Evolutionary conservation across 2,329 filamentous ascomycete species (phyloP).

Genomic region (Neofusicoccum umdonicola): DNA sequence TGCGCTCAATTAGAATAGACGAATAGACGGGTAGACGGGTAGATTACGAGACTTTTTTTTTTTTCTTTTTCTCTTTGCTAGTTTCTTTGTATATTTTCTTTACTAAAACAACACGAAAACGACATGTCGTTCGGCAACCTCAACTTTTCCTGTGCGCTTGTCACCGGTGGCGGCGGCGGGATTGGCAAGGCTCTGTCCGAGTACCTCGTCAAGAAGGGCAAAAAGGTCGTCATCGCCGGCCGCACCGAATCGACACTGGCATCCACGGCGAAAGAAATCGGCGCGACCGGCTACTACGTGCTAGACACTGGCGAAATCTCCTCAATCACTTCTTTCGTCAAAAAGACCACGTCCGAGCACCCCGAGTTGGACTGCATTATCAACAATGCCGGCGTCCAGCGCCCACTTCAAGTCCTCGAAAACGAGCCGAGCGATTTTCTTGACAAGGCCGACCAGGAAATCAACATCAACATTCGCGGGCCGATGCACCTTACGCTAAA

Average conservation of each 20-base stretch:
- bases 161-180: conserved; percentile 49
- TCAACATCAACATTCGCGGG: conserved; percentile 58
- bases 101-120: not conserved
- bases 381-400: conserved; percentile 60
- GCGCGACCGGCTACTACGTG: conserved; percentile 51
- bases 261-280: conserved; percentile 43
- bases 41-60: not conserved
- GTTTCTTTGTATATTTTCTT: not conserved
- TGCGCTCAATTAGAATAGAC: not conserved
- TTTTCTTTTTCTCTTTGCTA: not conserved
- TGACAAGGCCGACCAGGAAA: conserved; percentile 54
- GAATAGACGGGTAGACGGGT: not conserved
- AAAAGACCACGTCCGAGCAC: conserved; percentile 48
- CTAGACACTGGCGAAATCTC: conserved; percentile 50
- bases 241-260: conserved; percentile 56
- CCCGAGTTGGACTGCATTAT: conserved; percentile 58
- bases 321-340: conserved; percentile 46
- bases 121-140: conserved; percentile 23
- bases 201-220: conserved; percentile 45
- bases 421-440: conserved; percentile 43
- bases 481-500: conserved; percentile 55
- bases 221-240: conserved; percentile 54
- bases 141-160: conserved; percentile 45
- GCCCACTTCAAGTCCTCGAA: conserved; percentile 49
- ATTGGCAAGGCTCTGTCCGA: conserved; percentile 51